Evolutionary conservation across 1,284 basidiomycete genomes (phyloP), one percentile per base, ranked within the genome.

Genomic region (Malassezia equina): DNA sequence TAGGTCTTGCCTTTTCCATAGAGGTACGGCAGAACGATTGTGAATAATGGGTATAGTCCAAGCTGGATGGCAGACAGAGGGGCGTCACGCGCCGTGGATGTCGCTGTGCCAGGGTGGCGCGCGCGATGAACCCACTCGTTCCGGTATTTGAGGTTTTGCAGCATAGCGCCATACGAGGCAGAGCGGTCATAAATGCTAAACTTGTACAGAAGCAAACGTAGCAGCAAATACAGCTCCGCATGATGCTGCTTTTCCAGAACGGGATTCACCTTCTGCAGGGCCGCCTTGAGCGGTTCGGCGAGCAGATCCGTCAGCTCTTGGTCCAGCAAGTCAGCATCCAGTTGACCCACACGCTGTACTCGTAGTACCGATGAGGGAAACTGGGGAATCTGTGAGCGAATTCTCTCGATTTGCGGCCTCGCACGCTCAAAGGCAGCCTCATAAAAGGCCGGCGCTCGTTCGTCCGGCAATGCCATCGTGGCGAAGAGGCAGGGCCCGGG

Each of bases 291-390:
- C n/a, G 89, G 89, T 52, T 88, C 87, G 63, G 83, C 83, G 17
- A 98, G 80, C 59, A 95, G 78, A 24, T 84, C 81, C 17, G 86
- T 82, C 15, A 99, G 81, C 63, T 96, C 90, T 57, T 85, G 83
- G 77, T 99, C 94, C 42, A 98, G 81, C 27, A 93, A 79, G 66
- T 90, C 86, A 0, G 93, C 84, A 75, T 99, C 94, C 44, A 96
- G 82, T 76, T 95, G 89, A 24, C 86, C 86, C 36, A 96, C 90
- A 48, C 91, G 59, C 44, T 71, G 69, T 33, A 73, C 66, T 29
- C 66, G 66, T 39, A 72, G 62, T n/a, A 61, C 55, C 4, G 71
- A 66, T 13, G 68, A 65, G 11, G 68, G 61, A 46, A 72, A 70
- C n/a, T 55, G 44, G 17, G 69, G 65, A 0, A 73, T 55, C 6